phyloP scores from a whole-genome alignment of 306 rosid genomes.

The Prunus padus region DNA sequence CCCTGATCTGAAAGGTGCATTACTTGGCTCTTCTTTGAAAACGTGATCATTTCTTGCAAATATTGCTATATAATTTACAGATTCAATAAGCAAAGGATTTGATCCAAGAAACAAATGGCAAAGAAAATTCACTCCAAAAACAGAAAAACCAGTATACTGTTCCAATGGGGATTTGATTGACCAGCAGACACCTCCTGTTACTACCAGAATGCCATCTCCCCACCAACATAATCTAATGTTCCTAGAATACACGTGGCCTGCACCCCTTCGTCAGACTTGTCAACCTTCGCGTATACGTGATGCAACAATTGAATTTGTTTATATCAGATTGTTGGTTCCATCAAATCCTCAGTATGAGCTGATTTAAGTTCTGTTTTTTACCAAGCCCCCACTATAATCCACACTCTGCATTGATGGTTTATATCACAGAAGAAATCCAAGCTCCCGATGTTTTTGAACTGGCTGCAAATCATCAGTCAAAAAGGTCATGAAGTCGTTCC shows the following conservation, averaged over 20 bases:
- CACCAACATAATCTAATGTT: neutral
- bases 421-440: constrained; percentile 18
- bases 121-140: constrained; percentile 35
- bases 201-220: constrained; percentile 21
- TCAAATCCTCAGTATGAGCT: constrained; percentile 5
- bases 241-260: neutral
- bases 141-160: constrained; percentile 19
- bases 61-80: constrained; percentile 46
- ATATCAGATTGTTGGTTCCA: no score
- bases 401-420: constrained; percentile 3
- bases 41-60: constrained; percentile 20
- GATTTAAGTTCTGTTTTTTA: constrained; percentile 4
- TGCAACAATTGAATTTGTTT: no score
- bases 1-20: neutral
- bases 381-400: constrained; percentile 15
- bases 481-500: neutral
- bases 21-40: neutral
- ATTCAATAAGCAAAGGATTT: constrained; percentile 30
- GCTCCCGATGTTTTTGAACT: neutral
- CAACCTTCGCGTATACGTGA: constrained; percentile 1
- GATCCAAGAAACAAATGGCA: constrained; percentile 32
- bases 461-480: constrained; percentile 4
- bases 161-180: constrained; percentile 6
- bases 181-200: neutral
- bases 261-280: neutral